Evolutionary conservation across 2,329 filamentous ascomycete species (phyloP), one percentile per base, ranked within the genome.

Genomic region (Atkinsonella hypoxylon): DNA sequence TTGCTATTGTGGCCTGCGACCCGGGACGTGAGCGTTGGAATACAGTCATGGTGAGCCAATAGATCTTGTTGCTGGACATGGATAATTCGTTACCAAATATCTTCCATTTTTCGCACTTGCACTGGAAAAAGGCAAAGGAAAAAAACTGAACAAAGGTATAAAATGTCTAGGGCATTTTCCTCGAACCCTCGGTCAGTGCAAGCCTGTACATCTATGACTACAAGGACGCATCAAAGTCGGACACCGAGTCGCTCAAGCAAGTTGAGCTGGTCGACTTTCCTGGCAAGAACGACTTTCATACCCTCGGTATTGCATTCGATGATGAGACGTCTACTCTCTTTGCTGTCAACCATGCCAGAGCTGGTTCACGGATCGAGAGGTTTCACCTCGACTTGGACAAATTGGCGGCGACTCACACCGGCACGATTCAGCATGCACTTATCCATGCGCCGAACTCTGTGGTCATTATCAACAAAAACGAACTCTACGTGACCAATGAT

Each of bases 401-500:
- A 0, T 52, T 64, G 30, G 64, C 60, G 1, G 69, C 68, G 1
- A 67, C 55, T 4, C 65, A 72, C 50, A 39, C 62, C 2, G 62
- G 61, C 38, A 66, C 67, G 0, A 60, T 73, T 49, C 56, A 58
- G 46, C 67, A 73, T 45, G 63, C 66, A 0, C 61, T 71, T 5
- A 56, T 73, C 12, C 61, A 60, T 42, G 62, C 51, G 0, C 70
- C 70, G 4, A 73, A 73, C 52, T 59, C 69, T 8, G 66, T 73
- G 13, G 58, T 59, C 2, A 49, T 68, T 1, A 51, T 68, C 31
- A 65, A 60, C 50, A 54, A 51, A 8, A 57, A 63, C 2, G 68
- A 71, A 51, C 56, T 73, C 18, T 68, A 67, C 48, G 63, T 73
- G 18, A 71, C 69, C 3, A 73, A 72, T 44, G 64, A 68, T 51